These are phyloP conservation scores for Linum trigynum DNA, from an alignment of 345 rosid genomes.

Conservation along the genomic window DNA sequence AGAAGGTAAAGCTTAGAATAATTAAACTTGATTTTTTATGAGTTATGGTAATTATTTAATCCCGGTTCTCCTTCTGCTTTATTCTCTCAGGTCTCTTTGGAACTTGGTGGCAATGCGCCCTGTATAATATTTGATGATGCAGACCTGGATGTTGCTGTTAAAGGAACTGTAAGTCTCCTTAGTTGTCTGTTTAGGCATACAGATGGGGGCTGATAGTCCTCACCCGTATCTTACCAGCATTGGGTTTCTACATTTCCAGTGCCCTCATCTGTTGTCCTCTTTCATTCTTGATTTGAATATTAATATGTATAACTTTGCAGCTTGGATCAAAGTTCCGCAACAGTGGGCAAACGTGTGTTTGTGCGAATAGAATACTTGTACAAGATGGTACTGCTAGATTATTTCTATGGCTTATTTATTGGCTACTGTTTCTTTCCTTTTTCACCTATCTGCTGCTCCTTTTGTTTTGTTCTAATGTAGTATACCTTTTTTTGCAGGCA, in stretches of 20 bases:
- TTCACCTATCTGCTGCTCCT: neutral
- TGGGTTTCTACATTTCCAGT: too few species aligned
- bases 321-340: conserved; percentile 93
- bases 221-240: too few species aligned
- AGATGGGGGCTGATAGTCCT: too few species aligned
- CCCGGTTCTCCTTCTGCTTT: conserved; percentile 16
- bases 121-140: conserved; percentile 97
- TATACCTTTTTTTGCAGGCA: conserved; percentile 38
- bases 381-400: conserved; percentile 67
- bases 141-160: conserved; percentile 81
- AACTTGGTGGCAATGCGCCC: conserved; percentile 98
- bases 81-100: conserved; percentile 59
- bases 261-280: neutral
- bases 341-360: conserved; percentile 96
- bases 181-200: neutral
- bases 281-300: neutral
- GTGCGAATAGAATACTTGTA: conserved; percentile 82
- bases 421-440: neutral
- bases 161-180: conserved; percentile 70
- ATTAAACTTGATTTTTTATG: conserved; percentile 2
- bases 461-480: neutral
- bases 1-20: conserved; percentile 43
- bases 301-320: conserved; percentile 34
- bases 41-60: conserved; percentile 2
- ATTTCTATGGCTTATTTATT: conserved; percentile 1